Evolutionary conservation across 441 rosid species (phyloP).

Genomic region (Gossypium gossypioides): DNA sequence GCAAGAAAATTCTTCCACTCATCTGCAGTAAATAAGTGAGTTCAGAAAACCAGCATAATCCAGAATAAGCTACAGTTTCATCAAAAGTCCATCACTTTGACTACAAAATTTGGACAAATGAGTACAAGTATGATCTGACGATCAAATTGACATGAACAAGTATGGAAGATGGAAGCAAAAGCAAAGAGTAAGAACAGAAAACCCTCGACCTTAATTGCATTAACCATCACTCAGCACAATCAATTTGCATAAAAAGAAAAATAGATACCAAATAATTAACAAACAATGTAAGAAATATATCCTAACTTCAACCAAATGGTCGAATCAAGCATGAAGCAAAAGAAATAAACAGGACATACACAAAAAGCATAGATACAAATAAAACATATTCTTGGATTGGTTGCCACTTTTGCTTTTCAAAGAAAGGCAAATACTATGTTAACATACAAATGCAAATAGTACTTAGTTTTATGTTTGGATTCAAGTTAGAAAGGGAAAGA

Average conservation of each 20-base stretch:
- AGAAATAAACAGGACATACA: not conserved
- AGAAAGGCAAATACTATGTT: not conserved
- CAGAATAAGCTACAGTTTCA: not conserved
- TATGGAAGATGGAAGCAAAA: not conserved
- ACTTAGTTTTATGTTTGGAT: not conserved
- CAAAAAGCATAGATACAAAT: not conserved
- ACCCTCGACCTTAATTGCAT: not conserved
- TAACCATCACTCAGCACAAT: not conserved
- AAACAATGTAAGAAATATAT: not conserved
- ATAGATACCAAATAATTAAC: not conserved
- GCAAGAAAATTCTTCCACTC: slow-evolving; percentile 97
- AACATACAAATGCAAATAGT: not conserved
- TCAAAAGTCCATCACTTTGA: not conserved
- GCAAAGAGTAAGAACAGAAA: not conserved
- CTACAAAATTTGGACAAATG: not conserved
- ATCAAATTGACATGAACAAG: not conserved
- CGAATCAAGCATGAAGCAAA: not conserved
- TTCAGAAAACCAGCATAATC: not conserved
- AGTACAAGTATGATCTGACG: not conserved
- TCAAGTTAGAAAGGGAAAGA: not conserved
- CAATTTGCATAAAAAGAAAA: not conserved
- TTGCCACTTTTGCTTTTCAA: not conserved
- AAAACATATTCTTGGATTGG: not conserved
- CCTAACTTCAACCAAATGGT: not conserved
- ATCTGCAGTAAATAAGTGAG: slow-evolving; percentile 33